These are phyloP conservation scores for Oryza glaberrima DNA, from an alignment of 176 grass and related monocot species.

Conservation along the genomic window DNA sequence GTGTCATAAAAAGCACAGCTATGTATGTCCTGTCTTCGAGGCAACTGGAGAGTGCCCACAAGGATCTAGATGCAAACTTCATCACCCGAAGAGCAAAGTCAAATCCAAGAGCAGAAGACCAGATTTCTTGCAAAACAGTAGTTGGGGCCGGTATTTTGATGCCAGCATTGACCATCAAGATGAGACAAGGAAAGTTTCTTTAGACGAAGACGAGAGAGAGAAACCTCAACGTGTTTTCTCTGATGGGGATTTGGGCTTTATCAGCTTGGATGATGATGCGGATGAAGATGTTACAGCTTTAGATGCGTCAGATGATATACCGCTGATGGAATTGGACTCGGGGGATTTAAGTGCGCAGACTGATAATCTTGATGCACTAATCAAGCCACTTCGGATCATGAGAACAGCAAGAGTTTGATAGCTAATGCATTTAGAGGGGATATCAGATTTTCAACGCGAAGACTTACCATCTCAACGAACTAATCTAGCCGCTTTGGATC, in stretches of 20 bases:
- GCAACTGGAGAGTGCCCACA: constrained; percentile 78
- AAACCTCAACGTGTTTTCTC: constrained; percentile 43
- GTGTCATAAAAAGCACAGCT: constrained; percentile 97
- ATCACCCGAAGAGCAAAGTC: constrained; percentile 82
- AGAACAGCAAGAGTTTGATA: constrained; percentile 52
- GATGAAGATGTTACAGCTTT: constrained; percentile 10
- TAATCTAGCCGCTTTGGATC: constrained; percentile 66
- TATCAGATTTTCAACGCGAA: constrained; percentile 35
- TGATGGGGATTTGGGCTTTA: constrained; percentile 53
- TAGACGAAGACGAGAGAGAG: constrained; percentile 30
- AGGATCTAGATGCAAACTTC: constrained; percentile 85
- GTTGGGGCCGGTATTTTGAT: constrained; percentile 77
- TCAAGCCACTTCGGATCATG: constrained; percentile 87
- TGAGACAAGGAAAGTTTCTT: constrained; percentile 41
- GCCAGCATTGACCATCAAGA: constrained; percentile 41
- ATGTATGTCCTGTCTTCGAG: constrained; percentile 77
- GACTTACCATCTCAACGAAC: constrained; percentile 53
- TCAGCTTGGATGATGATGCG: constrained; percentile 44
- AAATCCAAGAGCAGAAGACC: constrained; percentile 64
- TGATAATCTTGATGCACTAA: constrained; percentile 70
- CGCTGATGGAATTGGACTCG: constrained; percentile 41
- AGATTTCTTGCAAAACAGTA: constrained; percentile 53
- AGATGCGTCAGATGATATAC: constrained; percentile 20
- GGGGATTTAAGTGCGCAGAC: constrained; percentile 37
- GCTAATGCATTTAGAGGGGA: constrained; percentile 29